These are phyloP conservation scores for Erigeron philadelphicus DNA, from an alignment of 140 eudicot species.

Conservation along the genomic window DNA sequence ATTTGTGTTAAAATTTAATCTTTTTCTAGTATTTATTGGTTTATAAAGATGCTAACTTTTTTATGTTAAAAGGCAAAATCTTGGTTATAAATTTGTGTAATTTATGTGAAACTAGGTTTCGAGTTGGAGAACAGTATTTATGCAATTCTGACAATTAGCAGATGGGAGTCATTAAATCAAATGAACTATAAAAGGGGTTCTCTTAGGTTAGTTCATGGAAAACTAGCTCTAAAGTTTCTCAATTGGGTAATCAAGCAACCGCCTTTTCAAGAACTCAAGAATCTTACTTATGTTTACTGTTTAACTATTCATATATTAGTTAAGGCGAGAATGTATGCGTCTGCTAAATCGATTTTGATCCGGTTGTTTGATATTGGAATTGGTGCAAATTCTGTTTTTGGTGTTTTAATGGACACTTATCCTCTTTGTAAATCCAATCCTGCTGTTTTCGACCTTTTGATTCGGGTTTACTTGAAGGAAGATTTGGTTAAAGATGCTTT, in stretches of 20 bases:
- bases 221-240: constrained; percentile 69
- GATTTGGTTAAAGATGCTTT: constrained; percentile 46
- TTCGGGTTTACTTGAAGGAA: constrained; percentile 52
- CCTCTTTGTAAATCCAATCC: constrained; percentile 79
- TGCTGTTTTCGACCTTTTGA: constrained; percentile 74
- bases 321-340: constrained; percentile 67
- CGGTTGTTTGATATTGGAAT: constrained; percentile 42
- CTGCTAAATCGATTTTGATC: constrained; percentile 47
- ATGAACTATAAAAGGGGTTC: constrained; percentile 65
- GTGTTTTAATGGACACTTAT: constrained; percentile 73
- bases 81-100: not conserved
- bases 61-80: not conserved
- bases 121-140: constrained; percentile 59
- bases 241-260: constrained; percentile 78
- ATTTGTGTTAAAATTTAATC: constrained; percentile 25
- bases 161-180: constrained; percentile 84
- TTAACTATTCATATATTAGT: constrained; percentile 69
- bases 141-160: constrained; percentile 59
- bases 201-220: constrained; percentile 82
- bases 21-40: not conserved
- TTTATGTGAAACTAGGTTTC: constrained; percentile 28
- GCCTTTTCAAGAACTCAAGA: constrained; percentile 53
- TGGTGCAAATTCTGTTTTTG: constrained; percentile 44
- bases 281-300: constrained; percentile 56
- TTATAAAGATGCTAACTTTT: not conserved